Conservation (phyloP, 2,329 filamentous ascomycete genomes). For the Bipolaris sorokiniana region DNA sequence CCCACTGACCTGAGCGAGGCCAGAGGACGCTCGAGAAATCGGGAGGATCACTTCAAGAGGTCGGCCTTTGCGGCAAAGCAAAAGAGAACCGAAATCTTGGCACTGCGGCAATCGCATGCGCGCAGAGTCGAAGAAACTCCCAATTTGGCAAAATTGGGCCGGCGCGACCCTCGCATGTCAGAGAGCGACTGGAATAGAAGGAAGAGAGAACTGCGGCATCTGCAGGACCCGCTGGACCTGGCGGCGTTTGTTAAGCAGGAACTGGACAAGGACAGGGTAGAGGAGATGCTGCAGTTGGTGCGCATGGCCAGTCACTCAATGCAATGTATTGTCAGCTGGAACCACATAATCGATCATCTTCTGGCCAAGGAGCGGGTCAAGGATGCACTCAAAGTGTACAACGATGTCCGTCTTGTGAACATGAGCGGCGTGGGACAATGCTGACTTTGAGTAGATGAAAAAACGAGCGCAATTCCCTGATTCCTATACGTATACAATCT, state of each 20-base stretch:
- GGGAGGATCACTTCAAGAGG: constrained; percentile 34
- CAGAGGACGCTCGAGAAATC: constrained; percentile 14
- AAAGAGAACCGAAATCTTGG: constrained; percentile 31
- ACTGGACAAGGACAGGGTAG: constrained; percentile 64
- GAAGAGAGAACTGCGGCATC: constrained; percentile 65
- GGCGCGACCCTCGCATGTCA: constrained; percentile 33
- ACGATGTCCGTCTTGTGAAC: constrained; percentile 66
- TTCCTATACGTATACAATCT: constrained; percentile 79
- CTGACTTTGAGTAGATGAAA: constrained; percentile 73
- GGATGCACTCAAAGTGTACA: constrained; percentile 79
- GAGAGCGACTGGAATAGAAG: constrained; percentile 44
- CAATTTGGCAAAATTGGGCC: constrained; percentile 34
- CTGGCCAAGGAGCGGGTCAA: constrained; percentile 66
- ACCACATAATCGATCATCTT: constrained; percentile 77
- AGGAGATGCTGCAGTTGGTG: constrained; percentile 72
- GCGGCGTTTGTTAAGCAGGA: constrained; percentile 68
- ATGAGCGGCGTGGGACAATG: neutral
- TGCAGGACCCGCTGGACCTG: constrained; percentile 75
- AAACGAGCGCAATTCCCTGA: constrained; percentile 84
- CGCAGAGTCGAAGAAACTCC: constrained; percentile 15
- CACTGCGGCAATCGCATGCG: constrained; percentile 20
- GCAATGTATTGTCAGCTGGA: constrained; percentile 81
- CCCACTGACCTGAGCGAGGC: constrained; percentile 14
- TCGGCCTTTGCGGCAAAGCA: constrained; percentile 34
- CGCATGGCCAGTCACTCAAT: constrained; percentile 70